A percentile compares a stretch with the other conserved stretches of the same genome.
Evolutionary conservation across 345 rosid species (phyloP).

Genomic region (Salix brachista): DNA sequence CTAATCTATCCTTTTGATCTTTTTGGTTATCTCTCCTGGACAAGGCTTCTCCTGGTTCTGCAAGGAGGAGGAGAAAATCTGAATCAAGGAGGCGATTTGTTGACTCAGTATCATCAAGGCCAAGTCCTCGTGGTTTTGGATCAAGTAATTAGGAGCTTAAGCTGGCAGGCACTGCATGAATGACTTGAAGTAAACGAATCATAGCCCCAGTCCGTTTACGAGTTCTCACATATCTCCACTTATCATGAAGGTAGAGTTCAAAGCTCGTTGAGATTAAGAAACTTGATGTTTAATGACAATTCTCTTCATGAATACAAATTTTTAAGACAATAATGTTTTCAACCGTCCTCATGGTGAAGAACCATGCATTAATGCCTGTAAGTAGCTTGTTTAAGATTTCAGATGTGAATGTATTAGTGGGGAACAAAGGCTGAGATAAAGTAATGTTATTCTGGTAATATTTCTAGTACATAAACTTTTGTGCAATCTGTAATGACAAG

Average conservation of each 20-base stretch:
- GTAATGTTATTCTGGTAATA: not conserved
- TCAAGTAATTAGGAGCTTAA: constrained; percentile 42
- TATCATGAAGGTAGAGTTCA: not conserved
- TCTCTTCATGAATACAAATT: not conserved
- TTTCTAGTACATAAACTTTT: not conserved
- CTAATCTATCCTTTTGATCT: not conserved
- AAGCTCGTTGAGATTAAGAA: not conserved
- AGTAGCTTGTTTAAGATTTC: not conserved
- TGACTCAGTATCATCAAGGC: constrained; percentile 48
- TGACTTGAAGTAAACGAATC: not conserved
- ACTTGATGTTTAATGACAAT: not conserved
- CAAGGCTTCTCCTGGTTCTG: constrained; percentile 89
- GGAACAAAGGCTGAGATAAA: not conserved
- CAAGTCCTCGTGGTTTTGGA: constrained; percentile 82
- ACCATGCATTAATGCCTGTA: not conserved
- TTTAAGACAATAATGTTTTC: not conserved
- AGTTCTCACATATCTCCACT: constrained; percentile 1
- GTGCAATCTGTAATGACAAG: too few relatives aligned
- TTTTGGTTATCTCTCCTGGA: constrained; percentile 8
- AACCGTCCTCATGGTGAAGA: not conserved
- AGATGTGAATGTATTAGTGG: not conserved
- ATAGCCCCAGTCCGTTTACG: not conserved
- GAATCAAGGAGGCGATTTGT: constrained; percentile 64
- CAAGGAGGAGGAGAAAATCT: constrained; percentile 68
- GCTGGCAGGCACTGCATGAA: not conserved